Evolutionary conservation across 106 monocot species (phyloP).

Genomic region (Allium sativum): DNA sequence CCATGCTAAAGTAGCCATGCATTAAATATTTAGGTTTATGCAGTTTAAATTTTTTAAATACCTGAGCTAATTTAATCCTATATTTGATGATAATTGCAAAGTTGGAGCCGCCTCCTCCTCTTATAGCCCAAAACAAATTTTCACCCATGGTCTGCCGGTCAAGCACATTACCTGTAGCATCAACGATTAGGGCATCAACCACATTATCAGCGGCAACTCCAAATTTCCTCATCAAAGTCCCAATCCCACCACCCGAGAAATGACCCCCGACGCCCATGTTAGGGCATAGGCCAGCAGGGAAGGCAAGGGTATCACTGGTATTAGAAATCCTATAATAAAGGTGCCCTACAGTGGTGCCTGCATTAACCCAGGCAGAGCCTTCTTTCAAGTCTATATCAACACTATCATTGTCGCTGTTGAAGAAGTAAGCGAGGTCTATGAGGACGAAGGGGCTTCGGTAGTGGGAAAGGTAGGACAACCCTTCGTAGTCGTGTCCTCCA

Average conservation of each 20-base stretch:
- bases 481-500: conserved; percentile 46
- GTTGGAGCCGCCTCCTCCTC: conserved; percentile 34
- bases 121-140: conserved; percentile 56
- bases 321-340: conserved; percentile 24
- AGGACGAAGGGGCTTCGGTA: not conserved
- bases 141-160: conserved; percentile 35
- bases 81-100: conserved; percentile 18
- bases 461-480: conserved; percentile 20
- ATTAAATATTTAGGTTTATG: too few species aligned
- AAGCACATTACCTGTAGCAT: conserved; percentile 21
- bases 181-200: conserved; percentile 21
- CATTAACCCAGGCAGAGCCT: conserved; percentile 28
- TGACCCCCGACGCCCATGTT: conserved; percentile 43
- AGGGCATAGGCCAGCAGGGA: conserved; percentile 36
- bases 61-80: conserved; percentile 12
- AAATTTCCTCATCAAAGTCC: conserved; percentile 29
- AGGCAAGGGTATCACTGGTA: conserved; percentile 8
- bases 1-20: too few species aligned
- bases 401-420: conserved; percentile 9
- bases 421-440: conserved; percentile 28
- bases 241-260: conserved; percentile 38
- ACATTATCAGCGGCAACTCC: conserved; percentile 35
- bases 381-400: conserved; percentile 7
- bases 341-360: conserved; percentile 38
- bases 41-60: too few species aligned